These are phyloP conservation scores for Fusarium sp. DNA, from an alignment of 2,329 filamentous ascomycete genomes.

Conservation along the genomic window DNA sequence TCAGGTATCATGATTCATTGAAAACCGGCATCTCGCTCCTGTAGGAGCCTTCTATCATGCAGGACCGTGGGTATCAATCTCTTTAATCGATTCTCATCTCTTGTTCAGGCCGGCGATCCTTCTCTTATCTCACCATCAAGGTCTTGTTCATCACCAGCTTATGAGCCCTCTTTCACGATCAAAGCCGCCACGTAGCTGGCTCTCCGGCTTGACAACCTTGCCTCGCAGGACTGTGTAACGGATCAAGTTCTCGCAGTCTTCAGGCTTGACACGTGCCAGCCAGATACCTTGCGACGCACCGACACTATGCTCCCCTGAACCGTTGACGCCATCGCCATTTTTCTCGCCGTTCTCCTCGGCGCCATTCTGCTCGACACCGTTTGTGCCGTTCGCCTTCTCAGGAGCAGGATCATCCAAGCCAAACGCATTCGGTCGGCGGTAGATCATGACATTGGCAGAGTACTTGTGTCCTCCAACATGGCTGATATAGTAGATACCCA, in stretches of 20 bases:
- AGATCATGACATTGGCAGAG: slow-evolving; percentile 93
- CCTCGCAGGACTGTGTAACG: slow-evolving; percentile 91
- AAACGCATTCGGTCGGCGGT: slow-evolving; percentile 76
- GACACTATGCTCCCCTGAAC: slow-evolving; percentile 54
- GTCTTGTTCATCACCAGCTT: slow-evolving; percentile 81
- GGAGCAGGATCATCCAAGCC: slow-evolving; percentile 63
- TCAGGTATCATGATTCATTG: slow-evolving; percentile 8
- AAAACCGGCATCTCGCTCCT: slow-evolving; percentile 9
- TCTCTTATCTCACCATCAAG: background rate
- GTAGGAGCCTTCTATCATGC: slow-evolving; percentile 5
- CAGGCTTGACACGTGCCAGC: slow-evolving; percentile 86
- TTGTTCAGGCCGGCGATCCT: background rate
- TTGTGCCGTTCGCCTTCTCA: slow-evolving; percentile 48
- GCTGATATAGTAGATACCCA: slow-evolving; percentile 96
- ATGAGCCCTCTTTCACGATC: slow-evolving; percentile 84
- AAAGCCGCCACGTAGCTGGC: slow-evolving; percentile 90
- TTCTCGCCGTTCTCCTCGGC: slow-evolving; percentile 19
- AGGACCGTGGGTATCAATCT: slow-evolving; percentile 16
- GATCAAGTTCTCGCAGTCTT: slow-evolving; percentile 94
- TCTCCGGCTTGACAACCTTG: slow-evolving; percentile 91
- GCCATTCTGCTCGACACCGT: slow-evolving; percentile 46
- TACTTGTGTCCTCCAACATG: slow-evolving; percentile 99
- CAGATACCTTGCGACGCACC: slow-evolving; percentile 92
- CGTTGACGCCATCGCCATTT: slow-evolving; percentile 27
- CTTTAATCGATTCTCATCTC: slow-evolving; percentile 8